These are phyloP conservation scores for Helenozyma rhizophorensis DNA, from an alignment of 805 yeast genomes.

Conservation along the genomic window DNA sequence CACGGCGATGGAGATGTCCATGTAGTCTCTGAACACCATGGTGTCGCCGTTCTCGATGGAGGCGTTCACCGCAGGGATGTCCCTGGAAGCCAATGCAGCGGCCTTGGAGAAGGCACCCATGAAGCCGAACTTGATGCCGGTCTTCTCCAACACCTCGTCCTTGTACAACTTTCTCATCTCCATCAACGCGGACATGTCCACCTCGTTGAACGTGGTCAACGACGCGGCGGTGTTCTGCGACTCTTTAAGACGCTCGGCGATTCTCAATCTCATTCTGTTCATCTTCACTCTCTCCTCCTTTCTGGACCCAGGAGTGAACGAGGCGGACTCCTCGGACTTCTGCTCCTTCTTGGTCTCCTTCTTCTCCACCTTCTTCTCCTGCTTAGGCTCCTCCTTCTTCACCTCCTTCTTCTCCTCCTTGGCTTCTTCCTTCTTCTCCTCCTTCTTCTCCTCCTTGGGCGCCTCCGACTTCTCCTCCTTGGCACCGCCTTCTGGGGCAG, in stretches of 20 bases:
- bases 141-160: slow-evolving; percentile 91
- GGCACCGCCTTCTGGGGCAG: slow-evolving; percentile 22
- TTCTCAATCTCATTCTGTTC: slow-evolving; percentile 99
- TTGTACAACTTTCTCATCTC: slow-evolving; percentile 95
- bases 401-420: slow-evolving; percentile 24
- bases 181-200: slow-evolving; percentile 88
- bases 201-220: slow-evolving; percentile 95
- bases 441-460: slow-evolving; percentile 14
- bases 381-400: slow-evolving; percentile 23
- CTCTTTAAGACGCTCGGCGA: slow-evolving; percentile 98
- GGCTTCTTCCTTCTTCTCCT: slow-evolving; percentile 17
- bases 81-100: slow-evolving; percentile 85
- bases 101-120: slow-evolving; percentile 99
- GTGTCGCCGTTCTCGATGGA: slow-evolving; percentile 90
- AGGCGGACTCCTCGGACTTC: slow-evolving; percentile 16
- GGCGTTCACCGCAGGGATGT: slow-evolving; percentile 92
- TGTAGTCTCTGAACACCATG: slow-evolving; percentile 92
- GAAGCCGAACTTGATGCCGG: slow-evolving; percentile 94
- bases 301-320: slow-evolving; percentile 62
- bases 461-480: slow-evolving; percentile 15
- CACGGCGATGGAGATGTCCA: slow-evolving; percentile 93
- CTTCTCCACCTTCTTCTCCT: slow-evolving; percentile 25
- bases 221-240: slow-evolving; percentile 99
- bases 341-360: slow-evolving; percentile 8
- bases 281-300: slow-evolving; percentile 89